Evolutionary conservation across 805 yeast genomes (phyloP), one percentile per base, ranked within the genome.

Genomic region (Starmerella ratchasimensis): DNA sequence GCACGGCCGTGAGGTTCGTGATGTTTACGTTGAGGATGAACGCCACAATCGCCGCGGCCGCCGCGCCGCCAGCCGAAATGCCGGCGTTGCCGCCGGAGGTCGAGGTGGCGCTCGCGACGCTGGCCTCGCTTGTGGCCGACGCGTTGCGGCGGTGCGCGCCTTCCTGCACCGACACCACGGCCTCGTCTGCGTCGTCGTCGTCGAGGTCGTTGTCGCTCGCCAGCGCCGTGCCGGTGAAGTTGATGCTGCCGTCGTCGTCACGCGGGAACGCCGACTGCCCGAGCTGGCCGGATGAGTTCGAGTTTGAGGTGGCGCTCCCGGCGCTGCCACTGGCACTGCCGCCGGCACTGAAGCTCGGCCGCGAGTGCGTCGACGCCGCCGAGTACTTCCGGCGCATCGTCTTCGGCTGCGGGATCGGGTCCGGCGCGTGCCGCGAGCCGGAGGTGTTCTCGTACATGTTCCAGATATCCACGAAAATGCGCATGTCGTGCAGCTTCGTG

Each of bases 401-500:
- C 4, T 36, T 34, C 4, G 24, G 17, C 15, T 29, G 22, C 9
- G 44, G 37, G 22, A 37, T 32, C 3, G 37, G 30, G 9, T 34
- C 44, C 14, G 39, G 31, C 2, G 28, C 19, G n/a, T n/a, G n/a
- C n/a, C n/a, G n/a, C 3, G 29, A 5, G 3, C 24, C 34, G 19
- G 37, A 7, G 23, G 21, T 14, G 21, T 23, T 37, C 15, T 39
- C 48, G 16, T 35, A 43, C 8, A 41, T 21, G 3, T 37, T 22
- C 55, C 55, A 51, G 8, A 51, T 43, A 9, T 51, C 55, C 9
- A 42, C 36, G 39, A 90, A 90, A 20, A 86, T 58, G 36, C 80
- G 77, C 39, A 88, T 57, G 54, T 90, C 96, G 53, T 86, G 95
- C 36, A 80, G 64, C 55, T 90, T 96, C 48, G 80, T 80, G 43